phyloP scores from a whole-genome alignment of 2,329 filamentous ascomycete genomes.

The Botrytis galanthina region DNA sequence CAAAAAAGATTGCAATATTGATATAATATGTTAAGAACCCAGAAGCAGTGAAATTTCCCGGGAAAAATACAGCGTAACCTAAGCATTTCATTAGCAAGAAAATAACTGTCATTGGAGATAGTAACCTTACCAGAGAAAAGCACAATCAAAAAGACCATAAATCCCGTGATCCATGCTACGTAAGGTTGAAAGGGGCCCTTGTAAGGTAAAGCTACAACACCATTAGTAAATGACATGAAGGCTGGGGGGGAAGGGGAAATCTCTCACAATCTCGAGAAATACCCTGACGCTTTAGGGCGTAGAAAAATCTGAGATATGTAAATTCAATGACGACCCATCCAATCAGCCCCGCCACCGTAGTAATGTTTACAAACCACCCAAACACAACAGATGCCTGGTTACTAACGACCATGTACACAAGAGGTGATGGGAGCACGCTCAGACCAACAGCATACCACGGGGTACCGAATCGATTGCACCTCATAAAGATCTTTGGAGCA shows the following conservation, averaged over 20 bases:
- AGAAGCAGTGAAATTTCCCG: conserved; percentile 51
- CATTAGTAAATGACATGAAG: neutral
- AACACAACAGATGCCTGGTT: conserved; percentile 60
- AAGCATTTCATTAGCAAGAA: neutral
- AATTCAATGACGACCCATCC: conserved; percentile 60
- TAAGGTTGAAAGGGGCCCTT: conserved; percentile 55
- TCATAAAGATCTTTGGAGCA: conserved; percentile 52
- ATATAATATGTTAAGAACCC: conserved; percentile 63
- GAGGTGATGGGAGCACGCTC: conserved; percentile 58
- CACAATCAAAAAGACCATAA: conserved; percentile 53
- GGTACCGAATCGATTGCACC: conserved; percentile 55
- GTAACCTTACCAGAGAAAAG: conserved; percentile 45
- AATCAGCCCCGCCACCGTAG: conserved; percentile 61
- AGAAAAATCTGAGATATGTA: conserved; percentile 58
- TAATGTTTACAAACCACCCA: conserved; percentile 64
- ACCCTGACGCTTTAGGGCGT: conserved; percentile 55
- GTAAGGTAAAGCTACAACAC: conserved; percentile 49
- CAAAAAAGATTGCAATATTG: conserved; percentile 58
- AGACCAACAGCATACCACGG: conserved; percentile 56
- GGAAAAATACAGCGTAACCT: conserved; percentile 5
- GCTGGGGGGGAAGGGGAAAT: neutral
- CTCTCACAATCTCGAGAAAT: conserved; percentile 44
- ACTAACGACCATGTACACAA: conserved; percentile 66
- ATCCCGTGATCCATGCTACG: conserved; percentile 56
- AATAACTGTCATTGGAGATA: neutral